Evolutionary conservation across 257 asterid species (phyloP).

Genomic region (Ilex aquifolium): DNA sequence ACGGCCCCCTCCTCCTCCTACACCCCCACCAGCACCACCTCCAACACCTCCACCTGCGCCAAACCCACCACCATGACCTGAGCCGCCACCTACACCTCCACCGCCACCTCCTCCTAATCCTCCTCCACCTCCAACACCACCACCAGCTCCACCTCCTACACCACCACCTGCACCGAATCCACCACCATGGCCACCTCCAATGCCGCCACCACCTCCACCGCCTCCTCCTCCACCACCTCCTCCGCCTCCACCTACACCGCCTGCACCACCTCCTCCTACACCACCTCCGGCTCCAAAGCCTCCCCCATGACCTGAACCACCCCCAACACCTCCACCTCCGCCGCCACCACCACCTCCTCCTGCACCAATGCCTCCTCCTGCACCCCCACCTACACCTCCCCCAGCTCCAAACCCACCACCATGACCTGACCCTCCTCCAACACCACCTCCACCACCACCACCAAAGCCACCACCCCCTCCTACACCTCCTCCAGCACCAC

Average conservation of each 20-base stretch:
- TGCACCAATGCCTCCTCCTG: constrained; percentile 16
- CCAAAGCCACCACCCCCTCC: too few relatives aligned
- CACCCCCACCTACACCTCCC: too few relatives aligned
- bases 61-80: constrained; percentile 29
- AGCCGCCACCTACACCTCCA: constrained; percentile 30
- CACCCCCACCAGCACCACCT: constrained; percentile 27
- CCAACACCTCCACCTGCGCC: constrained; percentile 33
- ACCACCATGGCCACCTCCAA: constrained; percentile 28
- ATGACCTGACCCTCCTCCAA: too few relatives aligned
- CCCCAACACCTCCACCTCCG: constrained; percentile 9
- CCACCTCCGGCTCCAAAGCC: too few relatives aligned
- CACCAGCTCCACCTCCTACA: constrained; percentile 23
- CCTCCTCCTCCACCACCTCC: constrained; percentile 31
- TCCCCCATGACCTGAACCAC: too few relatives aligned
- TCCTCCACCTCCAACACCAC: constrained; percentile 23
- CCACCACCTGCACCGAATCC: constrained; percentile 29
- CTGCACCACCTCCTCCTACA: constrained; percentile 1
- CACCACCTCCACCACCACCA: too few relatives aligned
- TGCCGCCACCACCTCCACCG: constrained; percentile 22
- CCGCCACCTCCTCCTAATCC: constrained; percentile 24
- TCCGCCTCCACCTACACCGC: constrained; percentile 24
- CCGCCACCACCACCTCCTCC: constrained; percentile 19
- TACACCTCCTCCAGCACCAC: too few relatives aligned
- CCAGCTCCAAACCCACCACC: too few relatives aligned
- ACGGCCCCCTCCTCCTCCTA: constrained; percentile 16